phyloP scores from a whole-genome alignment of 164 flowering plant genomes.

The Tetrastigma voinierianum region DNA sequence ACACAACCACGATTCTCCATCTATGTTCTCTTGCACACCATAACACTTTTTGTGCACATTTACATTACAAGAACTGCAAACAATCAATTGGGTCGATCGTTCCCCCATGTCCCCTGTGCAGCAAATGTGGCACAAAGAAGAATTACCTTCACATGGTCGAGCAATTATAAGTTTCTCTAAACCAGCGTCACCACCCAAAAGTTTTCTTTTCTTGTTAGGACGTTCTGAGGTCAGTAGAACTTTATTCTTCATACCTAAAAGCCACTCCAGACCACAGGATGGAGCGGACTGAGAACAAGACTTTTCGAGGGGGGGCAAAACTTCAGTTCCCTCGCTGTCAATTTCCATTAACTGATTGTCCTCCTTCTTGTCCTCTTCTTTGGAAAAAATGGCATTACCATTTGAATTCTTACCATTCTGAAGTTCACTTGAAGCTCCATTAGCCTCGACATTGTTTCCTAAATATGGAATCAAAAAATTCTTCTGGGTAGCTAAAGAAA shows the following conservation, averaged over 20 bases:
- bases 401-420: constrained; percentile 6
- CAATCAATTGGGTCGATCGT: constrained; percentile 40
- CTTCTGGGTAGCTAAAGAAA: constrained; percentile 23
- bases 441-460: constrained; percentile 11
- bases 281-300: constrained; percentile 14
- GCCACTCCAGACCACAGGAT: constrained; percentile 56
- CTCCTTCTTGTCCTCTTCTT: constrained; percentile 15
- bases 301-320: constrained; percentile 13
- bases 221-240: constrained; percentile 63
- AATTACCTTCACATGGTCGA: constrained; percentile 43
- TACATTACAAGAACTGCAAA: constrained; percentile 68
- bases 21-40: constrained; percentile 58
- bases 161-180: constrained; percentile 59
- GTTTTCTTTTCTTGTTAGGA: constrained; percentile 84
- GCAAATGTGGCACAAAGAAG: constrained; percentile 66
- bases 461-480: constrained; percentile 44
- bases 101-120: constrained; percentile 42
- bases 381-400: constrained; percentile 3
- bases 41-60: constrained; percentile 86
- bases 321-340: constrained; percentile 20
- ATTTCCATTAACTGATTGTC: constrained; percentile 20
- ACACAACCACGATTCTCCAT: constrained; percentile 62
- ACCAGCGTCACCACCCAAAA: constrained; percentile 70
- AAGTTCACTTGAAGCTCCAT: background rate
- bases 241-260: constrained; percentile 71